A percentile compares a stretch with the other conserved stretches of the same genome.
Conservation (phyloP, 1,284 basidiomycete genomes). For the Naganishia sp. region DNA sequence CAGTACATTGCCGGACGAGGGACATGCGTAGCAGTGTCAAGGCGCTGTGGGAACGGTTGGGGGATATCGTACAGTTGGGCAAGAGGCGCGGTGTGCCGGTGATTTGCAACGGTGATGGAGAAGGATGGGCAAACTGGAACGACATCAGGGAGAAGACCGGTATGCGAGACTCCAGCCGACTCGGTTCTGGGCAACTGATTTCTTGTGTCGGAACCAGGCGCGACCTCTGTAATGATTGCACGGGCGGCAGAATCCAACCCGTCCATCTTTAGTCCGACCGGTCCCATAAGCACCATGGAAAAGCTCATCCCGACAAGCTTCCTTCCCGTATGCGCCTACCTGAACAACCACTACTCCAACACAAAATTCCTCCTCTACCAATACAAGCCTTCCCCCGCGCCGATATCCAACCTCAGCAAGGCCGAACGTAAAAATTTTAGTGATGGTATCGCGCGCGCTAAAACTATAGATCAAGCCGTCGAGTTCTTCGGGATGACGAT, state of each 20-base stretch:
- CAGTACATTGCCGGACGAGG: conserved; percentile 92
- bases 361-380: conserved; percentile 90
- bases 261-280: conserved; percentile 73
- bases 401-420: conserved; percentile 62
- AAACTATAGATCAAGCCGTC: conserved; percentile 31
- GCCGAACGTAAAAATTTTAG: conserved; percentile 59
- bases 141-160: conserved; percentile 74
- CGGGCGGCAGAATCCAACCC: conserved; percentile 92
- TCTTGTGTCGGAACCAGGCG: conserved; percentile 61
- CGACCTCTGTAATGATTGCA: conserved; percentile 91
- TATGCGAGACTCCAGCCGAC: conserved; percentile 40
- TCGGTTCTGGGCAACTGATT: neutral
- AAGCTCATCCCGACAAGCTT: conserved; percentile 75
- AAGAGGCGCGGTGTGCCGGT: conserved; percentile 68
- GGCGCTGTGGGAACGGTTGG: conserved; percentile 76
- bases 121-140: conserved; percentile 74
- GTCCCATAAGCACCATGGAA: conserved; percentile 68
- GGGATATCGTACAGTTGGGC: conserved; percentile 74
- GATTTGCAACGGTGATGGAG: conserved; percentile 91
- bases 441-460: conserved; percentile 32
- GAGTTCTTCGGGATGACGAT: conserved; percentile 38
- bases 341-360: conserved; percentile 75
- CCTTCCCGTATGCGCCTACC: conserved; percentile 67
- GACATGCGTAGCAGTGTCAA: conserved; percentile 84
- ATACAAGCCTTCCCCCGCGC: conserved; percentile 62